Base-by-base conservation (phyloP, 345 rosid species). In the Camelina neglecta region DNA sequence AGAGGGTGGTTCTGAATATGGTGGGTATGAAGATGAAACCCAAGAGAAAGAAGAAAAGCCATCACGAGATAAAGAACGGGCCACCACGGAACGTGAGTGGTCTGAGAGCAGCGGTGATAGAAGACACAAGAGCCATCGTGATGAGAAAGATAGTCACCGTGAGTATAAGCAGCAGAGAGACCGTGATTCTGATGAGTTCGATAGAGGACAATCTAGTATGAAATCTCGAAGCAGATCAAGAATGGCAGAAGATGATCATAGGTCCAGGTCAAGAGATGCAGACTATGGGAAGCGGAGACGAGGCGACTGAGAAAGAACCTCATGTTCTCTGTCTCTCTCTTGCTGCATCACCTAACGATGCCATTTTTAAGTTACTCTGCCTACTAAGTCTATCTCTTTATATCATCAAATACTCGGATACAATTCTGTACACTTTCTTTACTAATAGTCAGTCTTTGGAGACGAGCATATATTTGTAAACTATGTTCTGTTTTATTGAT, bases 1-100 rank as follows among this genome's bases (percentile, higher is more conserved):
- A 76, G 97, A 91, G 60, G 94, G 91, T 74, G 91, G 86, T 60
- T 91, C 93, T 83, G 97, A 91, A 55, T 83, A 91, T 85, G 92
- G 81, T 59, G 80, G 92, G 11, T 89, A 86, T 36, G 94, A 91
- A 72, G 94, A 91, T 81, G 92, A 75, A 41, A 91, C 59, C 74
- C 87, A 86, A 60, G 97, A 91, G 75, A 91, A 86, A 76, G 92
- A 88, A 63, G 83, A 59, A 7, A 81, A 88, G 76, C 83, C 90
- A 60, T 60, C 87, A 21, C 78, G 89, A 57, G 92, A 88, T 15
- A 90, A 86, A 79, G 91, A 90, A 67, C 81, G 88, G 35, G 64
- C 45, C 72, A 83, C 55, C 61, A 67, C 93, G 11, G 93, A 87
- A 67, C 93, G 92, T 74, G 96, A 90, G 60, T 84, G 90, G 91